Conservation (phyloP, 495 filamentous ascomycete species). For the Copromyces sp. region DNA sequence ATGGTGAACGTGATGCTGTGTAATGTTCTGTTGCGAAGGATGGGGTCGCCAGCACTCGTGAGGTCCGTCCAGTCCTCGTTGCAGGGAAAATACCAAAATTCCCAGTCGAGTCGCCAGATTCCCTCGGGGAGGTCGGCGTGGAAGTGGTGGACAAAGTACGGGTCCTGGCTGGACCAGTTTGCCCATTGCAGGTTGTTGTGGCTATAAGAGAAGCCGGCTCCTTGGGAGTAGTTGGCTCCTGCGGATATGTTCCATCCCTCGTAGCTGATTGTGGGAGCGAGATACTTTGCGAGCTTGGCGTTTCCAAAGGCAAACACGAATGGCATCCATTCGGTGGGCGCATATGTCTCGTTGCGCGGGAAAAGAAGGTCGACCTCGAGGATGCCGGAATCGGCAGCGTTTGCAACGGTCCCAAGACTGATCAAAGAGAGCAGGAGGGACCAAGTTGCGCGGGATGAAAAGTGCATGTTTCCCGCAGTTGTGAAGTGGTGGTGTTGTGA, state of each 20-base stretch:
- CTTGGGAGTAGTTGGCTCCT: too few species aligned
- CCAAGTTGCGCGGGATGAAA: not conserved
- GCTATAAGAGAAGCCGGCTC: not conserved
- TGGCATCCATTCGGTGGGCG: constrained; percentile 23
- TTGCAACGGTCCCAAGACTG: not conserved
- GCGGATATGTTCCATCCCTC: not conserved
- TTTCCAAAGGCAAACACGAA: constrained; percentile 33
- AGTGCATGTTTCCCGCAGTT: not conserved
- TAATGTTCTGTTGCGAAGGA: not conserved
- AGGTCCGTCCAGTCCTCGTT: not conserved
- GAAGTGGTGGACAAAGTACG: constrained; percentile 12
- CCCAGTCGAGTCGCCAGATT: constrained; percentile 13
- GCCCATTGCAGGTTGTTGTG: not conserved
- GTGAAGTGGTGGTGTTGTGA: not conserved
- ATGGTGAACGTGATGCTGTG: constrained; percentile 9
- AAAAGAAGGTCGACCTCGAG: constrained; percentile 18
- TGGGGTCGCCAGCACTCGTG: not conserved
- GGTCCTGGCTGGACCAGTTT: constrained; percentile 13
- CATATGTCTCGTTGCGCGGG: constrained; percentile 33
- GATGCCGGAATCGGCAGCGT: not conserved
- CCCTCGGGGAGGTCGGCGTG: constrained; percentile 4
- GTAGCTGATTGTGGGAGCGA: constrained; percentile 4
- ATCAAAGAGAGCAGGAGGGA: not conserved
- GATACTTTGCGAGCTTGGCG: constrained; percentile 11
- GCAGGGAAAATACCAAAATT: constrained; percentile 8